These are phyloP conservation scores for Lanzia echinophila DNA, from an alignment of 2,329 filamentous ascomycete species.

Conservation along the genomic window DNA sequence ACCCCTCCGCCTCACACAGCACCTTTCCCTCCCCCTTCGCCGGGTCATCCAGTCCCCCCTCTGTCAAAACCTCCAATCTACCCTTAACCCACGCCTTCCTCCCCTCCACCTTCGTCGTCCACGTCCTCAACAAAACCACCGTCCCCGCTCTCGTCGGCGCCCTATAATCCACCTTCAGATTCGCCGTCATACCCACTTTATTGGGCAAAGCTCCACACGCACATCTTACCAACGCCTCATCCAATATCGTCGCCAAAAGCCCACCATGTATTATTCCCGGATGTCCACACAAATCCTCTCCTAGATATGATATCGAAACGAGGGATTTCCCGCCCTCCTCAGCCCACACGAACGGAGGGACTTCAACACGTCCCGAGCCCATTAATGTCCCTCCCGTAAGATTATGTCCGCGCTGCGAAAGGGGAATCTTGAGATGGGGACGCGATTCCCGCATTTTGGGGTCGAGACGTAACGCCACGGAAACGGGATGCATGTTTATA, in stretches of 20 bases:
- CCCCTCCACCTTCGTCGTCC: constrained; percentile 80
- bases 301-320: constrained; percentile 70
- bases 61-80: constrained; percentile 48
- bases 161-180: constrained; percentile 75
- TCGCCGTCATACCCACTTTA: constrained; percentile 80
- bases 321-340: constrained; percentile 63
- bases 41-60: too few relatives aligned
- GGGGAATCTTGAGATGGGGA: constrained; percentile 81
- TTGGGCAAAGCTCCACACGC: constrained; percentile 85
- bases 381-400: constrained; percentile 76
- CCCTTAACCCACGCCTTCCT: constrained; percentile 93
- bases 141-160: constrained; percentile 68
- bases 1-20: constrained; percentile 73
- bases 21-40: constrained; percentile 57
- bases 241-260: constrained; percentile 82
- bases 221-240: constrained; percentile 82
- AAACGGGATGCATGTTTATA: constrained; percentile 71
- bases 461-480: constrained; percentile 58
- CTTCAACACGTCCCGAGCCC: constrained; percentile 67
- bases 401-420: constrained; percentile 60
- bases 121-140: constrained; percentile 71
- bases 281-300: constrained; percentile 77
- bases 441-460: constrained; percentile 67
- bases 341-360: constrained; percentile 73
- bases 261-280: constrained; percentile 88